Base-by-base conservation (phyloP, 163 green algal genomes). In the Chlorella variabilis region DNA sequence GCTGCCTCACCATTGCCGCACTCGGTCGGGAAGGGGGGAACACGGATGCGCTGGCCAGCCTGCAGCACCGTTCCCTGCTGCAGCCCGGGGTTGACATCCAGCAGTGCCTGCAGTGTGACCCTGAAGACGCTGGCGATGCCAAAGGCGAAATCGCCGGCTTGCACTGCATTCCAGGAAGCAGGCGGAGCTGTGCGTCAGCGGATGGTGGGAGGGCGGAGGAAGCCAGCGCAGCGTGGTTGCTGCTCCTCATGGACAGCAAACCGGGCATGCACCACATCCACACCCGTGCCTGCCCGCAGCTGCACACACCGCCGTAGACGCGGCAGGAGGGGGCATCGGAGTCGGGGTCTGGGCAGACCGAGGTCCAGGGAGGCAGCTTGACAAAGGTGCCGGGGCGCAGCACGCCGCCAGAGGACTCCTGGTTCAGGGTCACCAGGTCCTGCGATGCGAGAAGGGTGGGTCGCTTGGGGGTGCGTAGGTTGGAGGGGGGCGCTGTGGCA, bases 31-130 rank as follows among this genome's bases (percentile, higher is more conserved):
- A 78, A 78, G 49, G 71, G 71, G 33, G 58, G 74, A n/a, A 84
- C 69, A 17, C 63, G 67, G 20, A 87, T 33, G 34, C 65, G 76
- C 49, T 81, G 66, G 9, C 82, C 65, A 8, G 65, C 33, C 42
- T 67, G 54, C 27, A 87, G 66, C 23, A 78, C 38, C 0, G 74
- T 61, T 68, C 36, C 61, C 0, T 42, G 25, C 18, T 59, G 8
- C 15, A 84, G 56, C 17, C 49, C 63, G 17, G 67, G 25, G 58
- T 87, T 87, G n/a, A 83, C 75, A 4, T 75, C n/a, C 13, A 86
- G 62, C 38, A 87, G 38, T 36, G 83, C 77, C 20, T 69, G 34
- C 25, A 75, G 18, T 2, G 75, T 69, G 33, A 84, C 76, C 18
- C 51, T 20, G 48, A 83, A 87, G 29, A 56, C 61, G 25, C 31